A percentile compares a stretch with the other conserved stretches of the same genome.
phyloP scores from a whole-genome alignment of 2,329 filamentous ascomycete species.

The Magnaporthiopsis rhizophila region DNA sequence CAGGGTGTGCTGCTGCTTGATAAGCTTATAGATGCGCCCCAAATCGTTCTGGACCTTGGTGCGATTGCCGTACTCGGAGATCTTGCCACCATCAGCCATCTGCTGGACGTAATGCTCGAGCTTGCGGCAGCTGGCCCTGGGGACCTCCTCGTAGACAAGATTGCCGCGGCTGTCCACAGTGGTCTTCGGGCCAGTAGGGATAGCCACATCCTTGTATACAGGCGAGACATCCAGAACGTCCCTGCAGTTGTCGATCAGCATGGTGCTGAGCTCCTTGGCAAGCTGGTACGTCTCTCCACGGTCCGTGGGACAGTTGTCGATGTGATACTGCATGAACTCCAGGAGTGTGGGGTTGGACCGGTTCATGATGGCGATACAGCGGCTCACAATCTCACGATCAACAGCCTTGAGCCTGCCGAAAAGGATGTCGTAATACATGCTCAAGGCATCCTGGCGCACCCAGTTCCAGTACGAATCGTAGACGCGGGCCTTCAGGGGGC shows the following conservation, averaged over 20 bases:
- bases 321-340: slow-evolving; percentile 99
- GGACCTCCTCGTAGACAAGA: slow-evolving; percentile 82
- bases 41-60: slow-evolving; percentile 97
- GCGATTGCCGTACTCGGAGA: slow-evolving; percentile 96
- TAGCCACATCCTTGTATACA: slow-evolving; percentile 89
- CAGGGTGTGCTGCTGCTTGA: slow-evolving; percentile 95
- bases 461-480: slow-evolving; percentile 99
- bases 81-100: slow-evolving; percentile 97
- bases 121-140: slow-evolving; percentile 84
- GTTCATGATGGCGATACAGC: slow-evolving; percentile 99
- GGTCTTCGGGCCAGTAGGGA: slow-evolving; percentile 87
- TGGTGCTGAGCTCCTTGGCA: slow-evolving; percentile 87
- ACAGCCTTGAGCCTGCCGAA: slow-evolving; percentile 89
- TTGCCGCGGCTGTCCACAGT: slow-evolving; percentile 89
- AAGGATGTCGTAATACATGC: slow-evolving; percentile 99
- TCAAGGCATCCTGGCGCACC: slow-evolving; percentile 93
- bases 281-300: slow-evolving; percentile 95
- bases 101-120: slow-evolving; percentile 97
- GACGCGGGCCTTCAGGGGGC: slow-evolving; percentile 82
- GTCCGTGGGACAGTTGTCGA: slow-evolving; percentile 95
- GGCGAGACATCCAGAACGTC: slow-evolving; percentile 79
- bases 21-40: slow-evolving; percentile 92
- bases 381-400: slow-evolving; percentile 95
- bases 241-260: slow-evolving; percentile 95
- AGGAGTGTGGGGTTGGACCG: slow-evolving; percentile 90